Evolutionary conservation across 495 filamentous ascomycete species (phyloP).

Genomic region (Aspergillus heteromorphus): DNA sequence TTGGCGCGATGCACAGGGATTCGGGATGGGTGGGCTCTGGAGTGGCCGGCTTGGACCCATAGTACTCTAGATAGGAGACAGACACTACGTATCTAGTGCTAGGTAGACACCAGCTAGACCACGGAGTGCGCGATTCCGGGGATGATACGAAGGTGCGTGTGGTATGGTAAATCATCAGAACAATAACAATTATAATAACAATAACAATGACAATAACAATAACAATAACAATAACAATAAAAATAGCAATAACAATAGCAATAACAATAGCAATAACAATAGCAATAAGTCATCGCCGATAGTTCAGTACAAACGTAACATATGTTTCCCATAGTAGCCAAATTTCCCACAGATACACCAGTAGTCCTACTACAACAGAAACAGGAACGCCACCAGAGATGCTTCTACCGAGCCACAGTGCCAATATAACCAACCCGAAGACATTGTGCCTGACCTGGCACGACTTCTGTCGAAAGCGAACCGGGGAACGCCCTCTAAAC

Average conservation of each 20-base stretch:
- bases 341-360: slow-evolving; percentile 8
- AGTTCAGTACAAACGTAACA: neutral
- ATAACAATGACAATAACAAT: no score
- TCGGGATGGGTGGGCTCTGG: neutral
- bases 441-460: neutral
- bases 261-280: no score
- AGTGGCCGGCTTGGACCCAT: neutral
- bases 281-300: neutral
- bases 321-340: neutral
- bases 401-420: slow-evolving; percentile 4
- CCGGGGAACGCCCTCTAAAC: neutral
- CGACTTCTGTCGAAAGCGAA: neutral
- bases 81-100: no score
- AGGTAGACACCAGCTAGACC: no score
- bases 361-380: neutral
- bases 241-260: no score
- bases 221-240: no score
- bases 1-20: neutral
- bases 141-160: no score
- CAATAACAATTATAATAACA: no score
- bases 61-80: no score
- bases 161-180: neutral
- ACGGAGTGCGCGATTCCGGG: no score
- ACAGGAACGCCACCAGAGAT: slow-evolving; percentile 6
- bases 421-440: neutral